Conservation (phyloP, 805 yeast genomes). For the Kodamaea fukazawae region DNA sequence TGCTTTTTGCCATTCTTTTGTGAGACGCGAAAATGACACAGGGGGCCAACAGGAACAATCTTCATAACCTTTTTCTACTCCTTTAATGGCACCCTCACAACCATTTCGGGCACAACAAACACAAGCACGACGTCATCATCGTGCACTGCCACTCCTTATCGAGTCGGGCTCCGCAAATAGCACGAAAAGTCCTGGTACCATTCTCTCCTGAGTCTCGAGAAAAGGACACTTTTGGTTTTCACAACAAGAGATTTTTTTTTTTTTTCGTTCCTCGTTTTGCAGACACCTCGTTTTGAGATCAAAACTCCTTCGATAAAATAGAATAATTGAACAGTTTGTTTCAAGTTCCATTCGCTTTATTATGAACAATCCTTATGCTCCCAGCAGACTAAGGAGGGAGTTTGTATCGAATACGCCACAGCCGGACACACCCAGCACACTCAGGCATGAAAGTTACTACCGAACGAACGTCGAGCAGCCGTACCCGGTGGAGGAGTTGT, state of each 20-base stretch:
- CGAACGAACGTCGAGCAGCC: too few species aligned
- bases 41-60: constrained; percentile 2
- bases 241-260: too few species aligned
- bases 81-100: background rate
- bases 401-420: constrained; percentile 5
- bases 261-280: background rate
- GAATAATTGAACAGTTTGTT: too few species aligned
- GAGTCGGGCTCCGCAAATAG: background rate
- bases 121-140: too few species aligned
- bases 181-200: background rate
- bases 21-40: constrained; percentile 7
- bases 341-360: too few species aligned
- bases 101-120: too few species aligned
- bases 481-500: too few species aligned
- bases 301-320: too few species aligned
- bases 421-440: constrained; percentile 1
- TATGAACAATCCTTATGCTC: background rate
- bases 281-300: too few species aligned
- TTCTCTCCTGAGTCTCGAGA: background rate
- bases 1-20: constrained; percentile 3
- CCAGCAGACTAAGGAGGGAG: constrained; percentile 5
- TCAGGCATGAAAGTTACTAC: too few species aligned
- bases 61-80: constrained; percentile 2
- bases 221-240: background rate
- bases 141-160: too few species aligned